phyloP scores from a whole-genome alignment of 2,329 filamentous ascomycete genomes.

The Fusarium beomiforme region DNA sequence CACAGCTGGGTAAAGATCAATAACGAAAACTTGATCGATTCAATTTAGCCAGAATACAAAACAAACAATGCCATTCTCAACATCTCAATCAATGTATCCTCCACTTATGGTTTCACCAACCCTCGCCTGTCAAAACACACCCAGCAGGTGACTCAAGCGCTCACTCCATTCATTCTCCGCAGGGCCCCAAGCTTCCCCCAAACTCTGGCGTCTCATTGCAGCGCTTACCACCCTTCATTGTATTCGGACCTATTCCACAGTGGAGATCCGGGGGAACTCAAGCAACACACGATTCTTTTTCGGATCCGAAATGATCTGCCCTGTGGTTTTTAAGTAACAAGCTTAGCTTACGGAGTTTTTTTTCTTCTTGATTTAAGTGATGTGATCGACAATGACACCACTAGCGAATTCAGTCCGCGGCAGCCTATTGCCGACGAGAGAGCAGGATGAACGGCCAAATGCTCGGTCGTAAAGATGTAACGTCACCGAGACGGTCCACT shows the following conservation, averaged over 20 bases:
- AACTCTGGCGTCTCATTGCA: slow-evolving; percentile 16
- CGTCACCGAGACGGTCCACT: slow-evolving; percentile 3
- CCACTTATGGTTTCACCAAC: not conserved
- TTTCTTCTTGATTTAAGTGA: not conserved
- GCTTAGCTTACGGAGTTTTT: not conserved
- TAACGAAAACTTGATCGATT: too few species aligned
- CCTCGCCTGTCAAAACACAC: not conserved
- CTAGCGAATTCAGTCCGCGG: not conserved
- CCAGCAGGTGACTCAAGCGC: slow-evolving; percentile 8
- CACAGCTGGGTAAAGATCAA: too few species aligned
- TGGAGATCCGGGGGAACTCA: slow-evolving; percentile 23
- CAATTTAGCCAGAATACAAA: not conserved
- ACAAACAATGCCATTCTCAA: not conserved
- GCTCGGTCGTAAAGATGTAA: slow-evolving; percentile 25
- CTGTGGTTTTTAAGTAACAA: not conserved
- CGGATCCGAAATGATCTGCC: slow-evolving; percentile 11
- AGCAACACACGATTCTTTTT: not conserved
- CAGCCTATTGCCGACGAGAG: not conserved
- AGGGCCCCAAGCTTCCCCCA: slow-evolving; percentile 12
- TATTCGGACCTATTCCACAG: slow-evolving; percentile 28
- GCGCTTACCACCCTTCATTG: slow-evolving; percentile 14
- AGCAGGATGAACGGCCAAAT: slow-evolving; percentile 5
- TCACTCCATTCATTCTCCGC: not conserved
- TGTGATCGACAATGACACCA: slow-evolving; percentile 28
- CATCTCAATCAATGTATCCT: not conserved